Evolutionary conservation across 805 yeast species (phyloP).

Genomic region (Pichia heedii): DNA sequence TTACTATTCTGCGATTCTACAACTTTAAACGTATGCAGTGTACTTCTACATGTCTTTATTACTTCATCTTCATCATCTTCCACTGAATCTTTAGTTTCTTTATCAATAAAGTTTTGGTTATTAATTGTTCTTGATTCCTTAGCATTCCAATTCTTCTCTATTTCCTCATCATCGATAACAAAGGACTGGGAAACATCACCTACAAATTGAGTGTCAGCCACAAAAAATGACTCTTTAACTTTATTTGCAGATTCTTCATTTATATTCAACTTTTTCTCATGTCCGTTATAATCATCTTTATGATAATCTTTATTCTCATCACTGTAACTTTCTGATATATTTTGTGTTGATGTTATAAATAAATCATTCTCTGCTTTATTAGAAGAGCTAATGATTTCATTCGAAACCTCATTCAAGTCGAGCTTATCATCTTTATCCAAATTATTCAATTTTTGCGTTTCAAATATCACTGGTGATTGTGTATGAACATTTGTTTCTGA

Average conservation of each 20-base stretch:
- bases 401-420: background rate
- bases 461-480: background rate
- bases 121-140: background rate
- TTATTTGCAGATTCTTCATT: background rate
- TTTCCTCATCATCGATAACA: constrained; percentile 5
- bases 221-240: background rate
- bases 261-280: background rate
- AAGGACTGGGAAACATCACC: constrained; percentile 6
- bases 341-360: constrained; percentile 1
- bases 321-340: background rate
- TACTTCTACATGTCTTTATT: background rate
- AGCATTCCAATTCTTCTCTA: background rate
- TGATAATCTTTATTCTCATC: no score
- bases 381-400: background rate
- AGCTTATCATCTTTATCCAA: background rate
- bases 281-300: background rate
- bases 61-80: constrained; percentile 2
- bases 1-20: background rate
- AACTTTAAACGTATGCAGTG: constrained; percentile 2
- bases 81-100: background rate
- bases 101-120: background rate
- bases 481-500: background rate
- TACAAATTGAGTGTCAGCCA: constrained; percentile 4
- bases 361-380: background rate
- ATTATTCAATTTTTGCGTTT: background rate